Percentiles rank a stretch among this genome's conserved stretches.
Conservation (phyloP, 768 basidiomycete species). For the Leucocoprinus birnbaumii region DNA sequence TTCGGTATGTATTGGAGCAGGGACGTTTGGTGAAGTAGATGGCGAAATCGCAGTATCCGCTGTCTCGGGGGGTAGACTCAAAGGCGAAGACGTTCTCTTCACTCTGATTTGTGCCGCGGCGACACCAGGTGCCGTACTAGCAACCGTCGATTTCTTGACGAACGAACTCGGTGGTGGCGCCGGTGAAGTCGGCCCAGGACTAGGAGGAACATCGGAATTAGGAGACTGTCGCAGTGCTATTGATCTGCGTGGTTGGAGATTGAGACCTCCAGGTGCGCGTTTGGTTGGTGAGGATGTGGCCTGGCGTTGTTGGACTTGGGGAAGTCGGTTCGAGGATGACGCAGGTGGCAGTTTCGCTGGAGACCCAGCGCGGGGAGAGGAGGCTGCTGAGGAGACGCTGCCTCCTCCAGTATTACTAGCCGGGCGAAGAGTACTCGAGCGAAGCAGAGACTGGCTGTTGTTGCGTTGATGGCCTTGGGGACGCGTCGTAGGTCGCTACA, state of each 20-base stretch:
- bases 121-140: too few species aligned
- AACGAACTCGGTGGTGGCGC: slow-evolving; percentile 18
- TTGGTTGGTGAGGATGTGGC: slow-evolving; percentile 53
- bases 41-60: slow-evolving; percentile 22
- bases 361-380: slow-evolving; percentile 66
- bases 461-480: slow-evolving; percentile 56
- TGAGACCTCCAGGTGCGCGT: slow-evolving; percentile 37
- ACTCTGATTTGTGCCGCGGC: too few species aligned
- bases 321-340: slow-evolving; percentile 28
- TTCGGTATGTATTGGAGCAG: slow-evolving; percentile 15
- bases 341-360: slow-evolving; percentile 41
- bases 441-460: slow-evolving; percentile 42
- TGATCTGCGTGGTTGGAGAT: slow-evolving; percentile 49
- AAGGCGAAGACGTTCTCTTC: background rate
- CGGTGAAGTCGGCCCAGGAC: slow-evolving; percentile 23
- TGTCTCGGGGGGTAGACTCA: background rate
- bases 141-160: too few species aligned
- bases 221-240: slow-evolving; percentile 42
- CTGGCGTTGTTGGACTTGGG: slow-evolving; percentile 14
- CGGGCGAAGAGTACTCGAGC: slow-evolving; percentile 33
- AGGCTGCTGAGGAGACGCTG: slow-evolving; percentile 37
- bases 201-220: slow-evolving; percentile 27
- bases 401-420: background rate
- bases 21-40: slow-evolving; percentile 14
- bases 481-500: slow-evolving; percentile 20